phyloP scores from a whole-genome alignment of 352 stramenopile species.

The Thraustochytrium striatum region DNA sequence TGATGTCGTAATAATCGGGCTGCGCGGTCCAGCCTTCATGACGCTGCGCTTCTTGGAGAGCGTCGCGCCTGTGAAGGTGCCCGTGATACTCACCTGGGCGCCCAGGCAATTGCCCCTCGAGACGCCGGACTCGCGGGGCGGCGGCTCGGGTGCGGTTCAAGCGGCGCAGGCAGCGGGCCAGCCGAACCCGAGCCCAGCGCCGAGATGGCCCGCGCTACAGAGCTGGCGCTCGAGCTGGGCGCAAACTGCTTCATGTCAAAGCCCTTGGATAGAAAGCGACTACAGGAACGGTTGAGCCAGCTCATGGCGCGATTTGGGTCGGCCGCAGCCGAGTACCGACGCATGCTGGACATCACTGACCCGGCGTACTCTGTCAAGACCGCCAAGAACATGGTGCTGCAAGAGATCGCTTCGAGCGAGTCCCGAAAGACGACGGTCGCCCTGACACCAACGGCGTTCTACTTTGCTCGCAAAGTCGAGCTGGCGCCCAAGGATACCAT shows the following conservation, averaged over 20 bases:
- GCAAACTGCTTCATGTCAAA: background rate
- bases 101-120: no score
- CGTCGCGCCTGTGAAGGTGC: constrained; percentile 23
- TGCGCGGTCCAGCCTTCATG: constrained; percentile 3
- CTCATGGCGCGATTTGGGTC: constrained; percentile 11
- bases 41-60: constrained; percentile 28
- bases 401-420: background rate
- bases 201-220: no score
- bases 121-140: no score
- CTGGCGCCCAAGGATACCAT: background rate
- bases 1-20: constrained; percentile 16
- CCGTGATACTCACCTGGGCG: constrained; percentile 12
- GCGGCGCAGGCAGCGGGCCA: no score
- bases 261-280: background rate
- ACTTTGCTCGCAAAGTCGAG: background rate
- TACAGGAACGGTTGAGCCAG: background rate
- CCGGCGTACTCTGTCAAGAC: constrained; percentile 5
- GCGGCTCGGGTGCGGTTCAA: no score
- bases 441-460: background rate
- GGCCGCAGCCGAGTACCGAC: constrained; percentile 12
- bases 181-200: no score
- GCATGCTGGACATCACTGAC: constrained; percentile 15
- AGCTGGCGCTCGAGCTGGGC: constrained; percentile 5
- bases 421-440: background rate
- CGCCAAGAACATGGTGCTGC: background rate